Percentiles rank a stretch among this genome's conserved stretches.
These are phyloP conservation scores for Aureobasidium sp. DNA, from an alignment of 2,329 filamentous ascomycete genomes.

Conservation along the genomic window DNA sequence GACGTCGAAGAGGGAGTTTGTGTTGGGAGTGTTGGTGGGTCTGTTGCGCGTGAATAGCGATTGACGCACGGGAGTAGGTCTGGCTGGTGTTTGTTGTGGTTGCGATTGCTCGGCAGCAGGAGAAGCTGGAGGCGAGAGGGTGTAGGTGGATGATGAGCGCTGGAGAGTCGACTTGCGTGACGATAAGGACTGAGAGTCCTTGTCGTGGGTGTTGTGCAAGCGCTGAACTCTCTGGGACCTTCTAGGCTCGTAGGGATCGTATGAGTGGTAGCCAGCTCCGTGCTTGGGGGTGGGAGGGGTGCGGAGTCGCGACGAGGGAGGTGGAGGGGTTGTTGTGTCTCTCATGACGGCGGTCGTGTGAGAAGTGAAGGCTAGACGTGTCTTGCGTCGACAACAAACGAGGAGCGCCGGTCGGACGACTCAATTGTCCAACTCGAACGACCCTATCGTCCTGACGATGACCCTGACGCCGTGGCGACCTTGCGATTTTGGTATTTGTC, in stretches of 20 bases:
- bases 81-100: slow-evolving; percentile 2
- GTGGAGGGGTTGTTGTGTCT: slow-evolving; percentile 41
- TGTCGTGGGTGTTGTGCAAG: slow-evolving; percentile 4
- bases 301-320: slow-evolving; percentile 53
- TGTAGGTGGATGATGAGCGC: slow-evolving; percentile 33
- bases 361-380: slow-evolving; percentile 1
- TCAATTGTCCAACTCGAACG: not conserved
- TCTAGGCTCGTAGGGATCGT: slow-evolving; percentile 64
- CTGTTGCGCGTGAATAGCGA: slow-evolving; percentile 5
- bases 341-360: not conserved
- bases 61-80: slow-evolving; percentile 1
- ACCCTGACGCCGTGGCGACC: not conserved
- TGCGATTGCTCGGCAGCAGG: slow-evolving; percentile 15
- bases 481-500: not conserved
- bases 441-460: slow-evolving; percentile 1
- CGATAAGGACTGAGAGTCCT: not conserved
- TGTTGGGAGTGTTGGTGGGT: not conserved
- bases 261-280: slow-evolving; percentile 56
- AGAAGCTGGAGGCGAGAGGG: slow-evolving; percentile 33
- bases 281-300: slow-evolving; percentile 62
- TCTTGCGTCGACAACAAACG: not conserved
- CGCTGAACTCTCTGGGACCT: slow-evolving; percentile 53
- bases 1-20: not conserved
- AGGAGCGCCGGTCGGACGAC: not conserved
- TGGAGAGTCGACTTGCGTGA: slow-evolving; percentile 21